These are phyloP conservation scores for Piper longum DNA, from an alignment of 164 flowering plant species.

Conservation along the genomic window DNA sequence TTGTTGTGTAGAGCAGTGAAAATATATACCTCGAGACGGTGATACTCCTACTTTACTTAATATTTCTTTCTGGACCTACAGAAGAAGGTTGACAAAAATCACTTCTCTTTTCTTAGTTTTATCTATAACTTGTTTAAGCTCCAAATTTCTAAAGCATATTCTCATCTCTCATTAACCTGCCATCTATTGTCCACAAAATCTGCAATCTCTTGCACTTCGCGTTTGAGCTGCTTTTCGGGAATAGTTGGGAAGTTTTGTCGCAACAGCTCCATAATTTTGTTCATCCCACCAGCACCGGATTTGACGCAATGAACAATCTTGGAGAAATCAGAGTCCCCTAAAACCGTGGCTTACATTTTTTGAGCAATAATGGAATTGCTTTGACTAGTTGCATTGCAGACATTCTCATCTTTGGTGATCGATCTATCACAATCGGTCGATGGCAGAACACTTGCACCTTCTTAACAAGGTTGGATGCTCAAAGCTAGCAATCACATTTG, in stretches of 20 bases:
- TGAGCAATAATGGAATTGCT: slow-evolving; percentile 9
- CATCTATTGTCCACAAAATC: too few relatives aligned
- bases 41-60: slow-evolving; percentile 51
- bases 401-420: slow-evolving; percentile 28
- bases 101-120: too few relatives aligned
- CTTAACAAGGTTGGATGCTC: slow-evolving; percentile 35
- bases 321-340: slow-evolving; percentile 47
- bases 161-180: too few relatives aligned
- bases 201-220: too few relatives aligned
- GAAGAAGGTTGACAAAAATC: background rate
- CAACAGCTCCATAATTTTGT: too few relatives aligned
- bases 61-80: slow-evolving; percentile 78
- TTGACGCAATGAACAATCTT: too few relatives aligned
- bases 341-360: slow-evolving; percentile 13
- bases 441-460: slow-evolving; percentile 23
- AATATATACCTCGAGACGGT: slow-evolving; percentile 49
- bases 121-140: too few relatives aligned
- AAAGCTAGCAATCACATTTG: slow-evolving; percentile 63
- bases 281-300: too few relatives aligned
- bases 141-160: too few relatives aligned
- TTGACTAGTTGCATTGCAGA: slow-evolving; percentile 18
- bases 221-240: too few relatives aligned
- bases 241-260: too few relatives aligned
- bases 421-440: slow-evolving; percentile 9
- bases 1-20: too few relatives aligned